These are phyloP conservation scores for Fennellomyces sp. DNA, from an alignment of 371 early-diverging fungal genomes.

Conservation along the genomic window DNA sequence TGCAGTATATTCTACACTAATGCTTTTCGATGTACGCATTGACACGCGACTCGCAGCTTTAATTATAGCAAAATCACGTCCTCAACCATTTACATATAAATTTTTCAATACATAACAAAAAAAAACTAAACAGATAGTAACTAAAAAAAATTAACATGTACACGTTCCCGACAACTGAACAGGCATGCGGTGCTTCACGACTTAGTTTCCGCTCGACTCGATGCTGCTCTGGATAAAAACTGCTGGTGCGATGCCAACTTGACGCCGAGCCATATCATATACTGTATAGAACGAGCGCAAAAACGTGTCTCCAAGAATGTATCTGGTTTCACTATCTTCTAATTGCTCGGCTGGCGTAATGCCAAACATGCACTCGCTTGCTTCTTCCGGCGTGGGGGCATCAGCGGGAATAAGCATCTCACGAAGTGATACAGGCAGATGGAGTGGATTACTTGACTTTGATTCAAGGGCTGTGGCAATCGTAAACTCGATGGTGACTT, in stretches of 20 bases:
- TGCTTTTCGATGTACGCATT: too few species aligned
- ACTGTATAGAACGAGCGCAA: constrained; percentile 45
- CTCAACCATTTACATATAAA: too few species aligned
- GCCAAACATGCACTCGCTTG: constrained; percentile 41
- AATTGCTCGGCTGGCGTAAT: constrained; percentile 36
- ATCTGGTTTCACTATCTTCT: too few species aligned
- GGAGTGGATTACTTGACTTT: constrained; percentile 18
- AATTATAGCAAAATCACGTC: too few species aligned
- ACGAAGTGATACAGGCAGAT: constrained; percentile 28
- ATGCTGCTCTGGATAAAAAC: neutral
- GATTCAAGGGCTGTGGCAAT: constrained; percentile 1
- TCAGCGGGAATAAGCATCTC: constrained; percentile 47
- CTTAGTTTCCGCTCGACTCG: neutral
- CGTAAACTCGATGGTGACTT: constrained; percentile 1
- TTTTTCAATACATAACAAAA: too few species aligned
- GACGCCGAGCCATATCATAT: constrained; percentile 41
- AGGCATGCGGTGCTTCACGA: too few species aligned
- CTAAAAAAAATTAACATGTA: too few species aligned
- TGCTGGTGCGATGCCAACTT: constrained; percentile 46
- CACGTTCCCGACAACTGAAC: too few species aligned
- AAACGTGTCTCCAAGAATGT: constrained; percentile 40
- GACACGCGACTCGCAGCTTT: too few species aligned
- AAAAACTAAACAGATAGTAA: too few species aligned
- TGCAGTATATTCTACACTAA: too few species aligned
- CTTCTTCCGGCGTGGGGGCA: constrained; percentile 16